Conservation (phyloP, 2,329 filamentous ascomycete genomes). For the Leptographium wingfieldii region DNA sequence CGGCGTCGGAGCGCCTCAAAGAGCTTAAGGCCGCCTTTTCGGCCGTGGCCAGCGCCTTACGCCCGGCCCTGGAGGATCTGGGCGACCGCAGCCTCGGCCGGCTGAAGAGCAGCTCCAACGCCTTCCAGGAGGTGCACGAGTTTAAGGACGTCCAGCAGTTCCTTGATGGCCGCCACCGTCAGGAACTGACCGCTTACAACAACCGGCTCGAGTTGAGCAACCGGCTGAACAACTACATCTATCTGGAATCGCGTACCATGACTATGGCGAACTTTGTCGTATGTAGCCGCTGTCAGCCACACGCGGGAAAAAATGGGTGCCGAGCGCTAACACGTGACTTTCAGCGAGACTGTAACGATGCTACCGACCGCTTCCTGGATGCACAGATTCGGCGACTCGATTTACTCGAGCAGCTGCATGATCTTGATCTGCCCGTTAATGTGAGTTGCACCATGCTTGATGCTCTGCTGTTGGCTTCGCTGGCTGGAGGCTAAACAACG, state of each 20-base stretch:
- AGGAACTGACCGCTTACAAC: conserved; percentile 13
- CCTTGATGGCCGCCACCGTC: conserved; percentile 32
- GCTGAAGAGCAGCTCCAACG: conserved; percentile 39
- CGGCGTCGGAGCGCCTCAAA: conserved; percentile 49
- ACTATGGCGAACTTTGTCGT: conserved; percentile 10
- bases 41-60: conserved; percentile 49
- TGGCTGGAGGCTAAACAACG: background rate
- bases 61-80: conserved; percentile 52
- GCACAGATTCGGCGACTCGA: conserved; percentile 33
- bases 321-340: conserved; percentile 4
- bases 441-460: conserved; percentile 24
- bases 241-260: conserved; percentile 2
- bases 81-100: conserved; percentile 46
- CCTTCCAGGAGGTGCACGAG: conserved; percentile 40
- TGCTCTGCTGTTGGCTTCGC: background rate
- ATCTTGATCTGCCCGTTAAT: conserved; percentile 33
- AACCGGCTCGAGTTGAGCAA: conserved; percentile 14
- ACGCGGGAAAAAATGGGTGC: background rate
- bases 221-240: conserved; percentile 5
- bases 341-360: conserved; percentile 16
- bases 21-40: conserved; percentile 54
- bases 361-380: conserved; percentile 31
- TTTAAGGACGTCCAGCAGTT: conserved; percentile 37
- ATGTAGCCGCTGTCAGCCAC: conserved; percentile 1
- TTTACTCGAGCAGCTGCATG: conserved; percentile 29